These are phyloP conservation scores for Hypholoma sublateritium DNA, from an alignment of 768 basidiomycete genomes.

Conservation along the genomic window DNA sequence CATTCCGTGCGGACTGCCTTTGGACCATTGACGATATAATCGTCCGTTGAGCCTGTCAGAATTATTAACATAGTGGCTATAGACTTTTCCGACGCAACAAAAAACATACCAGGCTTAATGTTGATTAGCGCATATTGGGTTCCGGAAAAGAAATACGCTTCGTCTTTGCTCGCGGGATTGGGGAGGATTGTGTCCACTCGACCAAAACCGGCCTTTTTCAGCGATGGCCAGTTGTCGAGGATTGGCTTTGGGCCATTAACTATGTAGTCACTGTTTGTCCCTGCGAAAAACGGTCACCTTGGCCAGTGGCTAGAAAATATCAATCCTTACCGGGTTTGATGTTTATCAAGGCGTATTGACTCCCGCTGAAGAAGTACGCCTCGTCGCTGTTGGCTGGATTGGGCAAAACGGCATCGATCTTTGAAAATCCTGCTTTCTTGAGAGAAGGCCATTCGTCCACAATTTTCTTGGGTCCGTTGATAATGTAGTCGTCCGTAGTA, in stretches of 20 bases:
- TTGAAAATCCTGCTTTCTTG: constrained; percentile 1
- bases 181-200: not conserved
- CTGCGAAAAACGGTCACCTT: not conserved
- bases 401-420: constrained; percentile 2
- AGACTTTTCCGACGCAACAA: no score
- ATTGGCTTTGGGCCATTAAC: not conserved
- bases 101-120: no score
- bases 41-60: no score
- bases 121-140: not conserved
- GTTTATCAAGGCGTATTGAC: not conserved
- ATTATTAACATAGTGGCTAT: no score
- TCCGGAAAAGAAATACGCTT: not conserved
- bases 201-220: not conserved
- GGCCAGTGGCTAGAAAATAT: not conserved
- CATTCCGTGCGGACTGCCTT: no score
- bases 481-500: constrained; percentile 2
- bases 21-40: no score
- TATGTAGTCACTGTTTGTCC: not conserved
- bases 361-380: constrained; percentile 7
- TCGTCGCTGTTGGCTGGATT: constrained; percentile 3
- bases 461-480: constrained; percentile 3
- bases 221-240: not conserved
- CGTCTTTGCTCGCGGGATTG: not conserved
- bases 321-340: not conserved
- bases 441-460: constrained; percentile 9